Conservation (phyloP, 495 filamentous ascomycete species). For the Hypoxylon intermedium region DNA sequence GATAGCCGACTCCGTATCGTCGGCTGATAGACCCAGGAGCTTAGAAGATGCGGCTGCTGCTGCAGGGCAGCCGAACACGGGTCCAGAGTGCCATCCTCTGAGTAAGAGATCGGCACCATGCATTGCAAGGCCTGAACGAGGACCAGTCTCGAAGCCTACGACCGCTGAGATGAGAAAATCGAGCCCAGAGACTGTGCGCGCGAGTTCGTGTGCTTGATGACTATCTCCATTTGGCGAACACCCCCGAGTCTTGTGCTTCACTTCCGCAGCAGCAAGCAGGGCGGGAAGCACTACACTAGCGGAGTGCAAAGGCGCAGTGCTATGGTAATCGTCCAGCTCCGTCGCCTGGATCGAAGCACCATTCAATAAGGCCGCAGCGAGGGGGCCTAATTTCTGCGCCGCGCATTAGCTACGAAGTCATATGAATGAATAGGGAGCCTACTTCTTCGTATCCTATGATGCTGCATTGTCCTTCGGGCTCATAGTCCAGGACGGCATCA, state of each 20-base stretch:
- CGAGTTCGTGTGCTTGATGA: too few relatives aligned
- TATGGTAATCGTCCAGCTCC: conserved; percentile 56
- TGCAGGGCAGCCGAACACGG: conserved; percentile 53
- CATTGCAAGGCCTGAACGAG: conserved; percentile 51
- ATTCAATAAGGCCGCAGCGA: conserved; percentile 52
- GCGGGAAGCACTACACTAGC: conserved; percentile 49
- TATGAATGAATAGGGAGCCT: too few relatives aligned
- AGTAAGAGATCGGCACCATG: conserved; percentile 49
- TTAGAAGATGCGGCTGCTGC: conserved; percentile 51
- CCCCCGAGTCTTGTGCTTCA: conserved; percentile 30
- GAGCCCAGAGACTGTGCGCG: too few relatives aligned
- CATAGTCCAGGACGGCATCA: too few relatives aligned
- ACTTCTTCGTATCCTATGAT: conserved; percentile 47
- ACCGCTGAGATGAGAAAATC: conserved; percentile 49
- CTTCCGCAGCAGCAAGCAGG: conserved; percentile 45
- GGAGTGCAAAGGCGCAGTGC: conserved; percentile 47
- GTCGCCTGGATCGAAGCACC: conserved; percentile 53
- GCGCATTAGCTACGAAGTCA: background rate
- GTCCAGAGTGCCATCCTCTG: conserved; percentile 55
- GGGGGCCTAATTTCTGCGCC: conserved; percentile 24
- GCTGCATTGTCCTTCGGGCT: too few relatives aligned
- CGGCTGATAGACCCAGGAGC: conserved; percentile 42
- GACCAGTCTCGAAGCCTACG: conserved; percentile 50
- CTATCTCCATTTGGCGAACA: too few relatives aligned
- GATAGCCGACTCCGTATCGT: conserved; percentile 45